Conservation (phyloP, 176 grass and related monocot genomes). For the Cenchrus purpureus region DNA sequence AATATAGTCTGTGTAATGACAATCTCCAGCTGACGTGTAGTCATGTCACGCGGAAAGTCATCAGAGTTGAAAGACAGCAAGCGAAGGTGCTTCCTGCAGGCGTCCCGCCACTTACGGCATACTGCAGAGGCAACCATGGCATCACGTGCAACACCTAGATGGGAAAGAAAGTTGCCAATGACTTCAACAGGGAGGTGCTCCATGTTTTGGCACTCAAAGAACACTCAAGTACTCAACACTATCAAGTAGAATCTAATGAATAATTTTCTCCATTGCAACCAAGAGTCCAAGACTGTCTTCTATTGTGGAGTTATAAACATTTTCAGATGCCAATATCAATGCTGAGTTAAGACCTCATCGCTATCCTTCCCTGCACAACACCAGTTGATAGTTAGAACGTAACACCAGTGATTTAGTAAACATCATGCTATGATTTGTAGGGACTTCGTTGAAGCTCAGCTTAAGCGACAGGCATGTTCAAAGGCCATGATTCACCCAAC, state of each 20-base stretch:
- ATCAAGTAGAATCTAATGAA: conserved; percentile 15
- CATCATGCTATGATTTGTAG: background rate
- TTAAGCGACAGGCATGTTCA: background rate
- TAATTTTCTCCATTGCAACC: background rate
- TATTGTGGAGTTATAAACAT: conserved; percentile 6
- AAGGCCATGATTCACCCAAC: background rate
- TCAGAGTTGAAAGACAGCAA: conserved; percentile 79
- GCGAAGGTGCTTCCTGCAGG: conserved; percentile 80
- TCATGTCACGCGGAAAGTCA: conserved; percentile 76
- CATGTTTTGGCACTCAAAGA: conserved; percentile 50
- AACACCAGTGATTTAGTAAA: background rate
- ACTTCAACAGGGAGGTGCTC: conserved; percentile 90
- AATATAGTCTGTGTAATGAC: conserved; percentile 96
- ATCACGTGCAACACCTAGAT: conserved; percentile 71
- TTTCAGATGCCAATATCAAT: conserved; percentile 10
- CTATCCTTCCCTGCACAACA: conserved; percentile 42
- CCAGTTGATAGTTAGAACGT: conserved; percentile 5
- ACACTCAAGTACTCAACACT: conserved; percentile 3
- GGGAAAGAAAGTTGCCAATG: conserved; percentile 90
- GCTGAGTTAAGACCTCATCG: conserved; percentile 2
- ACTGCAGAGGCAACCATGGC: conserved; percentile 79
- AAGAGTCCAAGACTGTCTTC: background rate
- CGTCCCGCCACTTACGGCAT: conserved; percentile 83
- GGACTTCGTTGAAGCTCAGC: background rate
- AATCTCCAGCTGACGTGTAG: conserved; percentile 81